Conservation (phyloP, 805 yeast genomes). For the Saturnispora gosingensis region DNA sequence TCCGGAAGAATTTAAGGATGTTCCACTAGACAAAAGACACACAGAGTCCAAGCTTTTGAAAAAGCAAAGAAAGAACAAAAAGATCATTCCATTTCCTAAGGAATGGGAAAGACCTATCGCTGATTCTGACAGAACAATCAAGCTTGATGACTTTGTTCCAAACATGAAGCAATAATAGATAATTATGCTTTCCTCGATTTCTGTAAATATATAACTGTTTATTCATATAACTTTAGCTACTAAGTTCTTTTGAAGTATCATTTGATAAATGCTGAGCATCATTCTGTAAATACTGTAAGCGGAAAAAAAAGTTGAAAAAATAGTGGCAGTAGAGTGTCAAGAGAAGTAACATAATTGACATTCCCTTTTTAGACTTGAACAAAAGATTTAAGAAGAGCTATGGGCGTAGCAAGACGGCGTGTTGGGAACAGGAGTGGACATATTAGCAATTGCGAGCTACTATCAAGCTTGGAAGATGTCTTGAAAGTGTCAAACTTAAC, state of each 20-base stretch:
- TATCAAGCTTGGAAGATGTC: background rate
- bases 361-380: background rate
- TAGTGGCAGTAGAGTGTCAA: background rate
- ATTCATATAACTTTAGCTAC: background rate
- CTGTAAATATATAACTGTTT: background rate
- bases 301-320: background rate
- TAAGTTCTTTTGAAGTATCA: background rate
- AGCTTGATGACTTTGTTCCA: conserved; percentile 12
- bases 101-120: conserved; percentile 72
- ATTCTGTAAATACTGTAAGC: background rate
- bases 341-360: background rate
- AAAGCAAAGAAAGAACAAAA: conserved; percentile 32
- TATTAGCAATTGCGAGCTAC: background rate
- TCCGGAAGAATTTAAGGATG: conserved; percentile 54
- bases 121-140: conserved; percentile 44
- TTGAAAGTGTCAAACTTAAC: background rate
- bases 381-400: background rate
- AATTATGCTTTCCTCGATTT: background rate
- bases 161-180: background rate
- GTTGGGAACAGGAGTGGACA: background rate
- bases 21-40: conserved; percentile 78
- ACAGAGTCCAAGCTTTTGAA: conserved; percentile 36
- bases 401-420: background rate
- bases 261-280: background rate
- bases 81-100: conserved; percentile 53